Evolutionary conservation across 306 rosid genomes (phyloP).

Genomic region (Cicer yamashitae): DNA sequence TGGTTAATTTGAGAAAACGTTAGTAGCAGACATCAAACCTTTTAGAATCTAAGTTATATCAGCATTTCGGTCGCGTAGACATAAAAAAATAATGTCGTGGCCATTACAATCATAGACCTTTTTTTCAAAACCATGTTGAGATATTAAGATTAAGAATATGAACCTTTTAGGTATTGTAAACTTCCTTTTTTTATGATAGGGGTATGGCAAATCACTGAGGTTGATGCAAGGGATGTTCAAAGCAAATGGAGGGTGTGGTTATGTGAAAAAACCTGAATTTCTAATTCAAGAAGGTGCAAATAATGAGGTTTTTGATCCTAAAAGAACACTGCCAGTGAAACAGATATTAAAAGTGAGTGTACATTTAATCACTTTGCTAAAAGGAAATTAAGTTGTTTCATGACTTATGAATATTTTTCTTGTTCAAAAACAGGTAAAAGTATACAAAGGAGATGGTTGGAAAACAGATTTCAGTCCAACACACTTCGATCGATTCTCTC

Average conservation of each 20-base stretch:
- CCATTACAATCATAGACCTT: no score
- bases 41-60: not conserved
- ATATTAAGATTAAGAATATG: not conserved
- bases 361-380: slow-evolving; percentile 14
- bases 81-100: no score
- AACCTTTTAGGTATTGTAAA: slow-evolving; percentile 17
- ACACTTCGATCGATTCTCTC: slow-evolving; percentile 65
- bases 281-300: slow-evolving; percentile 50
- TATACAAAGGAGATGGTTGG: slow-evolving; percentile 47
- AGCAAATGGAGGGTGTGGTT: slow-evolving; percentile 91
- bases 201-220: slow-evolving; percentile 75
- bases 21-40: not conserved
- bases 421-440: slow-evolving; percentile 64
- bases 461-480: slow-evolving; percentile 40
- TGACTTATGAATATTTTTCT: slow-evolving; percentile 22
- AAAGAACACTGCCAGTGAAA: slow-evolving; percentile 52
- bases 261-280: slow-evolving; percentile 77
- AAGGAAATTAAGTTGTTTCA: slow-evolving; percentile 32
- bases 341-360: slow-evolving; percentile 65
- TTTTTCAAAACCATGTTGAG: no score
- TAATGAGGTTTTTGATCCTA: slow-evolving; percentile 76
- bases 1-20: no score
- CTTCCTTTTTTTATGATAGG: slow-evolving; percentile 50
- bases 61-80: no score
- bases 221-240: slow-evolving; percentile 88